Percentiles rank a stretch among this genome's conserved stretches.
Conservation (phyloP, 2,329 filamentous ascomycete species). For the Aspergillus melleus region DNA sequence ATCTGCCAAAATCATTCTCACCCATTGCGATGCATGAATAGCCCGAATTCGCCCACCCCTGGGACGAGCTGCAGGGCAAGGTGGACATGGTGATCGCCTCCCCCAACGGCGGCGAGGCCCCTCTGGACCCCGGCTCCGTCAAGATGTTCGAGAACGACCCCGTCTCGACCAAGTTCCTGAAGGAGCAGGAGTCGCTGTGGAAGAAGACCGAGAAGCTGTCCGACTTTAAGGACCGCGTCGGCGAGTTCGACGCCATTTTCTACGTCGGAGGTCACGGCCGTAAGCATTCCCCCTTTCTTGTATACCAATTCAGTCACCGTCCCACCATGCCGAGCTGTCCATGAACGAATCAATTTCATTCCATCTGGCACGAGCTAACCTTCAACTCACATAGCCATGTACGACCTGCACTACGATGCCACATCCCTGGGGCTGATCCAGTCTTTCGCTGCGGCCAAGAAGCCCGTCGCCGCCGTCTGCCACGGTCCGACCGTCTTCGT, state of each 20-base stretch:
- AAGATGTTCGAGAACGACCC: constrained; percentile 56
- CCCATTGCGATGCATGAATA: constrained; percentile 18
- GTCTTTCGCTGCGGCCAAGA: constrained; percentile 49
- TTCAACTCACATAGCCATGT: constrained; percentile 42
- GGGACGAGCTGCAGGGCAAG: constrained; percentile 57
- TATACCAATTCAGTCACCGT: too few relatives aligned
- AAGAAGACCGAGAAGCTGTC: constrained; percentile 61
- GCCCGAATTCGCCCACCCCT: constrained; percentile 65
- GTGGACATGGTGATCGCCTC: constrained; percentile 60
- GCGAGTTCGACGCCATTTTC: constrained; percentile 65
- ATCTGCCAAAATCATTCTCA: neutral
- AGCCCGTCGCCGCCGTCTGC: constrained; percentile 53
- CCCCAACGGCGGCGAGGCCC: constrained; percentile 61
- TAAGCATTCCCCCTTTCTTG: constrained; percentile 28
- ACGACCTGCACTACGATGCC: constrained; percentile 47
- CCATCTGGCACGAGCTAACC: neutral
- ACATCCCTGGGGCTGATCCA: constrained; percentile 47
- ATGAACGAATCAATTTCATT: too few relatives aligned
- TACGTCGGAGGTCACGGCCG: constrained; percentile 61
- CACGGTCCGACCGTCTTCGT: constrained; percentile 49
- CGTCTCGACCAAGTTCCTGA: constrained; percentile 55
- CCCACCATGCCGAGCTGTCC: too few relatives aligned
- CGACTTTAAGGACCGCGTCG: constrained; percentile 56
- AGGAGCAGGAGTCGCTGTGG: constrained; percentile 61
- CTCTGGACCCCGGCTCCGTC: constrained; percentile 61